A percentile compares a stretch with the other conserved stretches of the same genome.
Evolutionary conservation across 805 yeast genomes (phyloP).

Genomic region (Ogataea degrootiae): DNA sequence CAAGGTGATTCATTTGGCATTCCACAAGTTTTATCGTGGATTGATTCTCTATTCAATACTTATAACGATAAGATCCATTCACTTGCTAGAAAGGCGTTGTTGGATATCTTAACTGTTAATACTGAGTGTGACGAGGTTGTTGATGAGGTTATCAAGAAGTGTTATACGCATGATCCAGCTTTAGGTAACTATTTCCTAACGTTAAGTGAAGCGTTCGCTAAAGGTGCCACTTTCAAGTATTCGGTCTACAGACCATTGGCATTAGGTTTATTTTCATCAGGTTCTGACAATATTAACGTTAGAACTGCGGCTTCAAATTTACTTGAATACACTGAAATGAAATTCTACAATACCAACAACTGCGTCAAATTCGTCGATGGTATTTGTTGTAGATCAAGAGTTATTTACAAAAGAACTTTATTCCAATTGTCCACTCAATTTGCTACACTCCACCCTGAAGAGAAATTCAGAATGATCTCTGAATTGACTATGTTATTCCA

Average conservation of each 20-base stretch:
- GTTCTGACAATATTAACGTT: conserved; percentile 63
- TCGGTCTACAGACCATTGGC: conserved; percentile 66
- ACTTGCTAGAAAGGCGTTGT: conserved; percentile 67
- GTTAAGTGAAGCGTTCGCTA: conserved; percentile 59
- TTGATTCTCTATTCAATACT: conserved; percentile 63
- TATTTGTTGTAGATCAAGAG: conserved; percentile 68
- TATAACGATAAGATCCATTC: conserved; percentile 52
- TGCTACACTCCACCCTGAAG: conserved; percentile 57
- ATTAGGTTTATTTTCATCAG: conserved; percentile 72
- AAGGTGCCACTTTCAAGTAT: conserved; percentile 42
- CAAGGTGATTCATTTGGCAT: conserved; percentile 59
- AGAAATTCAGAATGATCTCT: conserved; percentile 59
- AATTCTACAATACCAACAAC: conserved; percentile 48
- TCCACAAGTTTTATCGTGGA: conserved; percentile 68
- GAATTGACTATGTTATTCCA: conserved; percentile 67
- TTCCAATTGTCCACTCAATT: conserved; percentile 72
- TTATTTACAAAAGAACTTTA: conserved; percentile 82
- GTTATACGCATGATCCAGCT: conserved; percentile 56
- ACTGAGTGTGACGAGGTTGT: conserved; percentile 47
- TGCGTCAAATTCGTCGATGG: conserved; percentile 62
- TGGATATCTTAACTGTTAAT: conserved; percentile 61
- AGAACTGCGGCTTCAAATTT: conserved; percentile 70
- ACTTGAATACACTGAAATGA: conserved; percentile 60
- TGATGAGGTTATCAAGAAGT: conserved; percentile 61
- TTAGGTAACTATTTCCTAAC: conserved; percentile 68